Evolutionary conservation across 192 early-diverging fungal species (phyloP), one percentile per base, ranked within the genome.

Genomic region (Backusella westeae): DNA sequence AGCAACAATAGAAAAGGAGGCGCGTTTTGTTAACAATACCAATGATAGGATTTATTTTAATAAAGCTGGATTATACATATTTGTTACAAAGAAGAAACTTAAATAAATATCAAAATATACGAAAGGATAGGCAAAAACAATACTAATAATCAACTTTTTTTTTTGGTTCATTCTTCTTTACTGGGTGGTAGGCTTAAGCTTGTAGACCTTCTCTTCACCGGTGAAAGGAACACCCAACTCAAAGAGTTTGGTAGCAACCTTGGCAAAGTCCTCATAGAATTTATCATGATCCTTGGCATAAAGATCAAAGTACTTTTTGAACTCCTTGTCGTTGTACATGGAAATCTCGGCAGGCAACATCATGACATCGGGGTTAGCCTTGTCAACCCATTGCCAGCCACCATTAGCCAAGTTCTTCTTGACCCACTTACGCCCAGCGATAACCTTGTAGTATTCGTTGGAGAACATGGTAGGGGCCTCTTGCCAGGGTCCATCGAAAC

Each of bases 231-330:
- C 90, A 79, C 96, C 97, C 36, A 96, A 87, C 82, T 97, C 95
- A 67, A 94, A 82, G 39, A 98, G 90, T 88, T 97, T 98, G 72
- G 84, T 79, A 69, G 92, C 95, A 6, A 90, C 95, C 66, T 85
- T 87, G 53, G 93, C 77, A 84, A 99, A 99, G 88, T 99, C 97
- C 59, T 88, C 89, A 87, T 95, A 97, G 91, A 95, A 99, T 75
- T 89, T 85, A 32, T 92, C 85, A 75, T 93, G 83, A 84, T 96
- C 94, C 81, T 93, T 91, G 73, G 96, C 95, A 81, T 98, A 98
- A 65, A 88, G 77, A 74, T 96, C 93, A 23, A 93, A 90, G 78
- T 90, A 91, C 78, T 90, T 88, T 83, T 86, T 87, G 86, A 95
- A 93, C 72, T 89, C 80, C 74, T 89, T 87, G 79, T 94, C 93